Evolutionary conservation across 1,284 basidiomycete genomes (phyloP), one percentile per base, ranked within the genome.

Genomic region (Leccinum griseonigrum): DNA sequence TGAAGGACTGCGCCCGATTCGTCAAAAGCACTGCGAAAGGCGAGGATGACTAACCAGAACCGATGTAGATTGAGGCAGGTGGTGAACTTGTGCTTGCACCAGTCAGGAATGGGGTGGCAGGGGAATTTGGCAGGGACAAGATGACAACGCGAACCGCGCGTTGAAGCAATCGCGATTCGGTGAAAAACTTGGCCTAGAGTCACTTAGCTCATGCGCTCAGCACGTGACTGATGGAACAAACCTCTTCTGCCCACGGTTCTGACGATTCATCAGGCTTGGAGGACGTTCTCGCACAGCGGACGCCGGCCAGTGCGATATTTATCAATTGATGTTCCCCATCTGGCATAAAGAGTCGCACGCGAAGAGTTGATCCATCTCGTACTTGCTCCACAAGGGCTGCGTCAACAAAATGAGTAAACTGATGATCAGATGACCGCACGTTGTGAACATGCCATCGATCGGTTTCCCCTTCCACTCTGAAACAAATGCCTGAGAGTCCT

Each of bases 301-400:
- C 88, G 56, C 95, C 96, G 38, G 95, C 94, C 62, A 98, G 82
- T 8, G 90, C 81, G 64, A 95, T 82, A 71, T 92, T 95, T 73
- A 89, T 82, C 64, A 95, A 81, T 77, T 96, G 95, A 71, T 99
- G 97, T 62, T 92, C 88, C 26, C 87, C 88, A 54, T 94, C 87
- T 36, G 94, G 90, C 77, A 98, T 85, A 54, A 98, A 79, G 51
- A 98, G 83, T 57, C 97, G 88, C 56, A 92, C 87, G 34, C 96
- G 91, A 40, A 98, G 80, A 57, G 94, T 96, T 48, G 91, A 91
- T 55, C 96, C 97, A 73, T 98, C 96, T 58, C 92, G 86, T 60
- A 98, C 95, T 76, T 93, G 90, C 77, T 99, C 97, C 63, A 99
- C 93, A 64, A 97, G 85, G 58, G 91, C 94, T 94, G 63, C 22